These are phyloP conservation scores for Kalanchoe fedtschenkoi DNA, from an alignment of 164 flowering plant species.

Conservation along the genomic window DNA sequence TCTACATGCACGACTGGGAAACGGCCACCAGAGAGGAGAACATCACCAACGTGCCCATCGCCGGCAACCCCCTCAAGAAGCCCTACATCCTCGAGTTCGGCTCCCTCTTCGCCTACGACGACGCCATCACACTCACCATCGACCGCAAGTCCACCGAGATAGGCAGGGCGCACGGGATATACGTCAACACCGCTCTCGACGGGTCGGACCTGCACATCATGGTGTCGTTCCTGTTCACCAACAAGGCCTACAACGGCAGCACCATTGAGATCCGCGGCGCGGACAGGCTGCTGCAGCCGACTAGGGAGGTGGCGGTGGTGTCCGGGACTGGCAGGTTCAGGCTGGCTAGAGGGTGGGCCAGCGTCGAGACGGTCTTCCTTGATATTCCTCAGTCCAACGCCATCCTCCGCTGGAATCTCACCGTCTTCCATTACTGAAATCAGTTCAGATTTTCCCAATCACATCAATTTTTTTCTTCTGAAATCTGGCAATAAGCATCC, in stretches of 20 bases:
- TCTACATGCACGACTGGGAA: background rate
- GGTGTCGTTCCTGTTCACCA: background rate
- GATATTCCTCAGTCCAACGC: too few relatives aligned
- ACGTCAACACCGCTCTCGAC: slow-evolving; percentile 1
- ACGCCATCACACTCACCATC: background rate
- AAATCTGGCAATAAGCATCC: too few relatives aligned
- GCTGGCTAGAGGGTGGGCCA: too few relatives aligned
- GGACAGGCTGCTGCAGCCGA: slow-evolving; percentile 3
- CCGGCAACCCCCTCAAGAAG: background rate
- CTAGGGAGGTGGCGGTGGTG: too few relatives aligned
- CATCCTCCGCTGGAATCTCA: too few relatives aligned
- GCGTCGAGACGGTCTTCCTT: too few relatives aligned
- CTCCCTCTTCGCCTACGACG: slow-evolving; percentile 1
- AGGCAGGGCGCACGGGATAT: slow-evolving; percentile 1
- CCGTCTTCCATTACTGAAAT: too few relatives aligned
- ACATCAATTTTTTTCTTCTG: too few relatives aligned
- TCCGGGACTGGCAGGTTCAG: slow-evolving; percentile 5
- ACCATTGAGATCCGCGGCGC: slow-evolving; percentile 3
- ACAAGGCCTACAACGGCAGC: background rate
- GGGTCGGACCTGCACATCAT: slow-evolving; percentile 7
- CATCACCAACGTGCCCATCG: slow-evolving; percentile 2
- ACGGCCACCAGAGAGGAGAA: too few relatives aligned
- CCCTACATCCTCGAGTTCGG: background rate
- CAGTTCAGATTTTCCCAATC: too few relatives aligned
- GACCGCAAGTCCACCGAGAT: slow-evolving; percentile 1